Evolutionary conservation across 148 eudicot species (phyloP), one percentile per base, ranked within the genome.

Genomic region (Drosera capensis): DNA sequence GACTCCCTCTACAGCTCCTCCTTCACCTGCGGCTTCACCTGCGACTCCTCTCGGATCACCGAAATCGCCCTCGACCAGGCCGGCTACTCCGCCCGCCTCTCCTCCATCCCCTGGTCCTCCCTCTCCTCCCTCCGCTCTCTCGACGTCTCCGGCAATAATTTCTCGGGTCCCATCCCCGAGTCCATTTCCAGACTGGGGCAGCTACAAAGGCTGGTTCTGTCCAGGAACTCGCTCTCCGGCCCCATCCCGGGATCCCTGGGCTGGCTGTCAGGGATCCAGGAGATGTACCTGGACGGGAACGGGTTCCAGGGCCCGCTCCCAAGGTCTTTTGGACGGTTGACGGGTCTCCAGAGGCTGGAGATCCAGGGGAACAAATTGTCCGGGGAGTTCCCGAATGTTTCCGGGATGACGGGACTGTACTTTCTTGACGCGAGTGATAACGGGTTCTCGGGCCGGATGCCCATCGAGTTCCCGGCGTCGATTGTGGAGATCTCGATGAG

Each of bases 1-100:
- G 85, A 78, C 60, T 43, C 26, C 31, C 78, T 80, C 53, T 71
- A 57, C 51, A 35, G 60, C 8, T 63, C 64, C 0, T 63, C 43
- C 3, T 88, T 88, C 81, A 80, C 86, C 3, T 88, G 97, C 40
- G 94, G 92, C 11, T 44, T 88, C 63, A 57, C 83, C 1, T 88
- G 96, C 61, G 68, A 70, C 60, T 14, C 41, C 46, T 19, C 20
- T 22, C 58, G 70, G 12, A 57, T 65, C 30, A 48, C 65, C 8
- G 60, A 65, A 15, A 28, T 65, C 41, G 60, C 35, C 24, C 61
- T 65, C 12, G 70, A 65, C 53, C 56, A 54, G 23, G 56, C 65
- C 0, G 39, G 60, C 20, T 65, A 65, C 60, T 43, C 65, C 0
- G 56, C 23, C 5, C 26, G 26, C 1, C 48, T 65, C 57, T 19